phyloP scores from a whole-genome alignment of 108 stramenopile genomes.

The Nitzschia sp. region DNA sequence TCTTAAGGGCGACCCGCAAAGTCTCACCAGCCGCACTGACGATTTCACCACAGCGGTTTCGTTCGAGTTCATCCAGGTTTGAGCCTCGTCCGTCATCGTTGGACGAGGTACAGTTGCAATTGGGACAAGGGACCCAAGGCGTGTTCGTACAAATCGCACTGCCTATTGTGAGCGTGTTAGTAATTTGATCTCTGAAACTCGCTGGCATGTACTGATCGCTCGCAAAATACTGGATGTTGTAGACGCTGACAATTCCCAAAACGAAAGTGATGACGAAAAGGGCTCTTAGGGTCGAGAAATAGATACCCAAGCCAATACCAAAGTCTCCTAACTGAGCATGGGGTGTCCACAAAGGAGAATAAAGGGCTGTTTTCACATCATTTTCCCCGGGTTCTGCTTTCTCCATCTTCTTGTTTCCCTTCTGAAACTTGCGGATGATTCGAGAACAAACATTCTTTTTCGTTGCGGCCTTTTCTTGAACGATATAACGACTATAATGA shows the following conservation, averaged over 20 bases:
- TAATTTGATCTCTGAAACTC: conserved; percentile 14
- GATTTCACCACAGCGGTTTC: neutral
- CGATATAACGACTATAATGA: conserved; percentile 55
- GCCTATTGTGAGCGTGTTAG: conserved; percentile 12
- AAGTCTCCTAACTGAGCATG: conserved; percentile 61
- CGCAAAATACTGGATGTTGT: conserved; percentile 73
- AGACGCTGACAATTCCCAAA: conserved; percentile 70
- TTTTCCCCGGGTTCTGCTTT: conserved; percentile 77
- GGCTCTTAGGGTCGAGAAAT: conserved; percentile 67
- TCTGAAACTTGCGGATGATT: conserved; percentile 26
- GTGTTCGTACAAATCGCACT: conserved; percentile 51
- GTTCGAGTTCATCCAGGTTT: neutral
- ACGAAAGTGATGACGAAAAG: conserved; percentile 29
- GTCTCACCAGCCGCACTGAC: neutral
- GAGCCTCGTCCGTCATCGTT: neutral
- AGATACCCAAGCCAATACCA: conserved; percentile 70
- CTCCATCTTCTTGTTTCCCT: conserved; percentile 42
- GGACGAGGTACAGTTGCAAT: conserved; percentile 16
- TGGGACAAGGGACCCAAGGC: conserved; percentile 68
- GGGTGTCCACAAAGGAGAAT: conserved; percentile 65
- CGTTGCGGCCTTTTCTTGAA: conserved; percentile 30
- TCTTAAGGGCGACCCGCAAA: conserved; percentile 56
- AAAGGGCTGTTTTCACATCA: conserved; percentile 56
- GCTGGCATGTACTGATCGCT: conserved; percentile 50
- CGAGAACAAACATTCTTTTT: conserved; percentile 19